Evolutionary conservation across 192 early-diverging fungal species (phyloP).

Genomic region (Coemansia sp.): DNA sequence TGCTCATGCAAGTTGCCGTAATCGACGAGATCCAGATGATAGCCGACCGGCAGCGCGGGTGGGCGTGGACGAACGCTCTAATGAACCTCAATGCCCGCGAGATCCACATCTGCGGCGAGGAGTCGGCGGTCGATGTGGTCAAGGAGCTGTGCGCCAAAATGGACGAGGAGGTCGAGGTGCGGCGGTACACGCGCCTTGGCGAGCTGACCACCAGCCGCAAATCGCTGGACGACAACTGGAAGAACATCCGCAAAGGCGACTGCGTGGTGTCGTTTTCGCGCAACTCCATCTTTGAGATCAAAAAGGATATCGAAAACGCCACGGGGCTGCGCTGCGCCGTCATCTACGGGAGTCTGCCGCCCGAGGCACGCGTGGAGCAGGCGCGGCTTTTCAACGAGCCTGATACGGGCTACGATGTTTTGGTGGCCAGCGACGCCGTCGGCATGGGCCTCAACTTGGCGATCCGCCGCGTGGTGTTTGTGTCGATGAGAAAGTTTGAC

Average conservation of each 20-base stretch:
- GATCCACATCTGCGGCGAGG: constrained; percentile 92
- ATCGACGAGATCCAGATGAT: constrained; percentile 99
- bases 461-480: constrained; percentile 87
- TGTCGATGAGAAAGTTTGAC: constrained; percentile 74
- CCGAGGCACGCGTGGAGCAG: constrained; percentile 86
- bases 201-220: constrained; percentile 53
- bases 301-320: constrained; percentile 68
- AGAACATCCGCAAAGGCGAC: constrained; percentile 71
- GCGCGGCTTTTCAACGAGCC: constrained; percentile 89
- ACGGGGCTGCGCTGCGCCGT: constrained; percentile 81
- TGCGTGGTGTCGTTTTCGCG: constrained; percentile 89
- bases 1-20: constrained; percentile 74
- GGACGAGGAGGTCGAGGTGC: constrained; percentile 77
- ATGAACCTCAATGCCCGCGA: constrained; percentile 75
- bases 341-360: constrained; percentile 91
- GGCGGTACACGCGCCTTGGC: constrained; percentile 76
- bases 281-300: constrained; percentile 72
- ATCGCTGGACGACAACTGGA: constrained; percentile 56
- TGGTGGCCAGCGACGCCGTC: constrained; percentile 94
- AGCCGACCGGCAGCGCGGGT: constrained; percentile 75
- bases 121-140: constrained; percentile 76
- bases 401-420: constrained; percentile 66
- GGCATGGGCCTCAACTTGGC: constrained; percentile 98
- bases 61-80: constrained; percentile 94
- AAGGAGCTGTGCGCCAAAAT: constrained; percentile 64